Conservation (phyloP, 2,329 filamentous ascomycete species). For the Teratosphaeria viscida region DNA sequence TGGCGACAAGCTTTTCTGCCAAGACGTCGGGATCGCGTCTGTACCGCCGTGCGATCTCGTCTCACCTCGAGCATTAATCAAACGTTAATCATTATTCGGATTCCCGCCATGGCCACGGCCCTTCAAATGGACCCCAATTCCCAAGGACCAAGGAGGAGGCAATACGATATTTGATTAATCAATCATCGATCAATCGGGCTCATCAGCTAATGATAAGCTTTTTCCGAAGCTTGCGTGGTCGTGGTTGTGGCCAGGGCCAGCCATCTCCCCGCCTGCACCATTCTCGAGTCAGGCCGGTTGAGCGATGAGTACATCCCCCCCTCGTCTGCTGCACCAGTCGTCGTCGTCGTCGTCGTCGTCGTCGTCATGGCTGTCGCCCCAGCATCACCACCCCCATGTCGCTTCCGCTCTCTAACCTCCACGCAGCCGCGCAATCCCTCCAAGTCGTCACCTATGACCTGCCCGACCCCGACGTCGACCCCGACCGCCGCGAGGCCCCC, state of each 20-base stretch:
- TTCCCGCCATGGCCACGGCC: no score
- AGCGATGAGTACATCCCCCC: slow-evolving; percentile 30
- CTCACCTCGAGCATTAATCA: neutral
- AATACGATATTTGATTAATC: no score
- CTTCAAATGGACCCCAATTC: no score
- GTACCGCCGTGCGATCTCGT: neutral
- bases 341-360: no score
- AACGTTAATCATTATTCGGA: no score
- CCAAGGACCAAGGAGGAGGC: no score
- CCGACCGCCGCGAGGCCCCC: slow-evolving; percentile 3
- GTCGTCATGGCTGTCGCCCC: no score
- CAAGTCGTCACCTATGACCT: slow-evolving; percentile 21
- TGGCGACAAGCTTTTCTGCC: neutral
- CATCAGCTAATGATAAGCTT: no score
- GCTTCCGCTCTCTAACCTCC: slow-evolving; percentile 2
- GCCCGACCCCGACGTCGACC: slow-evolving; percentile 14
- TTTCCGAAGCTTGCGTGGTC: no score
- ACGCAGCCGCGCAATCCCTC: slow-evolving; percentile 19
- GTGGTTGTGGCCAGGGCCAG: no score
- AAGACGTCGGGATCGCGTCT: neutral
- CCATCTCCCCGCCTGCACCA: no score
- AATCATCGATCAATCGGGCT: no score
- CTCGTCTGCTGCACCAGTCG: neutral
- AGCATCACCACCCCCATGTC: neutral
- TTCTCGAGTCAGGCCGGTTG: neutral